Conservation (phyloP, 2,329 filamentous ascomycete species). For the Pseudogymnoascus sp. region DNA sequence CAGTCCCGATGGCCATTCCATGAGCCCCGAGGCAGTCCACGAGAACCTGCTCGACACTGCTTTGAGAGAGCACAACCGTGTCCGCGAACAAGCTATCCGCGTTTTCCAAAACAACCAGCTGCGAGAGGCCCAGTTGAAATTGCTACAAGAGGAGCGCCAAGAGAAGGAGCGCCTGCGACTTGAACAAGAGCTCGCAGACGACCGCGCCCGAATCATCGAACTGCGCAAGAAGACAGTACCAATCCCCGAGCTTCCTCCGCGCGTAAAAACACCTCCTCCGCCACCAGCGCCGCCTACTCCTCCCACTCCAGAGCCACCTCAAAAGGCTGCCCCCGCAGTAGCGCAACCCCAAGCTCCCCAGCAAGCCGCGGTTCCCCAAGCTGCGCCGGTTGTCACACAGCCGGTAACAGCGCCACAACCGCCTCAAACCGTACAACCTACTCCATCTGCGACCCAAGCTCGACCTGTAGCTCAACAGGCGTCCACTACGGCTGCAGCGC, state of each 20-base stretch:
- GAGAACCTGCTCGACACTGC: slow-evolving; percentile 56
- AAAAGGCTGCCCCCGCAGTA: slow-evolving; percentile 4
- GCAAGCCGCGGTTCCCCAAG: slow-evolving; percentile 11
- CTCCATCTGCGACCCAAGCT: not conserved
- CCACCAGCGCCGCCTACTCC: slow-evolving; percentile 5
- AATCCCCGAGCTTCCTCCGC: slow-evolving; percentile 18
- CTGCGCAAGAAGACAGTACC: slow-evolving; percentile 30
- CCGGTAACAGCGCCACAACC: slow-evolving; percentile 1
- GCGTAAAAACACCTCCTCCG: not conserved
- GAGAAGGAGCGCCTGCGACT: slow-evolving; percentile 8
- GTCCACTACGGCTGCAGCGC: not conserved
- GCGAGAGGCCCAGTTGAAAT: slow-evolving; percentile 24
- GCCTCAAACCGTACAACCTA: not conserved
- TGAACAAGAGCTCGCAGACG: slow-evolving; percentile 8
- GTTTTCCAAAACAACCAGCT: slow-evolving; percentile 41
- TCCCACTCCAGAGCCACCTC: not conserved
- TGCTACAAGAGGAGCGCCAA: slow-evolving; percentile 9
- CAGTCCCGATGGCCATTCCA: not conserved
- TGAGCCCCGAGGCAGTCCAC: slow-evolving; percentile 14
- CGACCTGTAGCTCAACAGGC: not conserved
- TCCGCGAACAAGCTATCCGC: slow-evolving; percentile 45
- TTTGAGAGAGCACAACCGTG: slow-evolving; percentile 56
- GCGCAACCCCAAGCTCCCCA: not conserved
- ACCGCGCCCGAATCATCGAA: slow-evolving; percentile 18
- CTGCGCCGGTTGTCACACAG: not conserved